Percentiles rank a stretch among this genome's conserved stretches.
phyloP scores from a whole-genome alignment of 2,329 filamentous ascomycete genomes.

The Stachybotrys elegans region DNA sequence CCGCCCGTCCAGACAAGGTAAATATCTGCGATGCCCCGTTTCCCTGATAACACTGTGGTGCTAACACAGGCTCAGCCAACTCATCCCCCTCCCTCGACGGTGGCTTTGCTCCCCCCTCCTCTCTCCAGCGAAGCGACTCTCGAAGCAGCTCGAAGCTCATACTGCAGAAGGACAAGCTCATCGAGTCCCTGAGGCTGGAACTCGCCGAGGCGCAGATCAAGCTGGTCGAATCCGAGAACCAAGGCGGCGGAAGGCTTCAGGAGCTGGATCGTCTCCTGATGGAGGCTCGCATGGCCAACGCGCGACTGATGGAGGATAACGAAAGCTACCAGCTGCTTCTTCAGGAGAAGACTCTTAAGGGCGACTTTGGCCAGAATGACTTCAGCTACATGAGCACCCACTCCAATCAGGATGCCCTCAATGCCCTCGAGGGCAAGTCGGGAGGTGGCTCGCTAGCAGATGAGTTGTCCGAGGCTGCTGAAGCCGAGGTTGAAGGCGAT shows the following conservation, averaged over 20 bases:
- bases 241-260: conserved; percentile 78
- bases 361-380: conserved; percentile 80
- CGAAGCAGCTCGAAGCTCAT: conserved; percentile 85
- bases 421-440: conserved; percentile 54
- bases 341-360: conserved; percentile 91
- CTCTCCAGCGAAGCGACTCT: conserved; percentile 81
- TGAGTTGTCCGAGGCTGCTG: conserved; percentile 65
- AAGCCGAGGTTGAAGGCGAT: conserved; percentile 50
- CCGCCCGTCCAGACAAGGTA: conserved; percentile 54
- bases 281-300: conserved; percentile 93
- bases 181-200: conserved; percentile 86
- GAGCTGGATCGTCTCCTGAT: conserved; percentile 88
- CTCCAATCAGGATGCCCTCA: conserved; percentile 60
- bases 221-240: conserved; percentile 88
- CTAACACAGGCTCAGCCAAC: too few relatives aligned
- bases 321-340: conserved; percentile 95
- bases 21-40: conserved; percentile 20
- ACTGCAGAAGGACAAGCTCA: conserved; percentile 92
- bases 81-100: conserved; percentile 66
- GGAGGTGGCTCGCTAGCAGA: conserved; percentile 64
- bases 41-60: too few relatives aligned
- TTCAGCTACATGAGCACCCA: conserved; percentile 63
- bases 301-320: conserved; percentile 95
- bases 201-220: conserved; percentile 95
- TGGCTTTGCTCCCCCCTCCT: conserved; percentile 80